These are phyloP conservation scores for Blastobotrys buckinghamii DNA, from an alignment of 1,139 yeast genomes.

Conservation along the genomic window DNA sequence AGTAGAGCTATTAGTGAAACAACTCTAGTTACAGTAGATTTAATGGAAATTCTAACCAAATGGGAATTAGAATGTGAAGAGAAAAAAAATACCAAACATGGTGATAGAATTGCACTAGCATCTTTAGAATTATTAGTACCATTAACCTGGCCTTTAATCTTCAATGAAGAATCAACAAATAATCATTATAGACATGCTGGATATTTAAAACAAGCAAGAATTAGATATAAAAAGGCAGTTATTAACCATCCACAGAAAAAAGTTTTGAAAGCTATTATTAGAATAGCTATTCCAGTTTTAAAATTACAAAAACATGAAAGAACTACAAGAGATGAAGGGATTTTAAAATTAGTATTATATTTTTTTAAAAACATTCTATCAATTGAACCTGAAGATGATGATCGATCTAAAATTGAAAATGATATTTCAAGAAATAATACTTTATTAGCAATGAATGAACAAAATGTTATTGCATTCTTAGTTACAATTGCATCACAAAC, in stretches of 20 bases:
- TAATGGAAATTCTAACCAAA: constrained; percentile 66
- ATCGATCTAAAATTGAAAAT: constrained; percentile 34
- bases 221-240: constrained; percentile 64
- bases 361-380: constrained; percentile 70
- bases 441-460: constrained; percentile 51
- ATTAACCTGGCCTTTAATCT: constrained; percentile 78
- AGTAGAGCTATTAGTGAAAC: constrained; percentile 85
- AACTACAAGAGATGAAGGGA: constrained; percentile 64
- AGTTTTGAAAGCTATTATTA: constrained; percentile 61
- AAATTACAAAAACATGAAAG: constrained; percentile 46
- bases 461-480: constrained; percentile 66
- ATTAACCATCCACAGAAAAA: constrained; percentile 54
- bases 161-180: constrained; percentile 42
- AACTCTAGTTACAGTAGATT: constrained; percentile 65
- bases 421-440: constrained; percentile 65
- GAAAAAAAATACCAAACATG: constrained; percentile 33
- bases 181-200: constrained; percentile 54
- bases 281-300: constrained; percentile 64
- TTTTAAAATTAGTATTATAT: constrained; percentile 64
- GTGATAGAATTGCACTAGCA: constrained; percentile 59
- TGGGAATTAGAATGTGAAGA: constrained; percentile 51
- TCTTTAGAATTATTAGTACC: constrained; percentile 76
- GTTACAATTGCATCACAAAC: constrained; percentile 63
- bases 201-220: constrained; percentile 60
- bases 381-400: constrained; percentile 60